phyloP scores from a whole-genome alignment of 257 asterid genomes.

The Jacaranda mimosifolia region DNA sequence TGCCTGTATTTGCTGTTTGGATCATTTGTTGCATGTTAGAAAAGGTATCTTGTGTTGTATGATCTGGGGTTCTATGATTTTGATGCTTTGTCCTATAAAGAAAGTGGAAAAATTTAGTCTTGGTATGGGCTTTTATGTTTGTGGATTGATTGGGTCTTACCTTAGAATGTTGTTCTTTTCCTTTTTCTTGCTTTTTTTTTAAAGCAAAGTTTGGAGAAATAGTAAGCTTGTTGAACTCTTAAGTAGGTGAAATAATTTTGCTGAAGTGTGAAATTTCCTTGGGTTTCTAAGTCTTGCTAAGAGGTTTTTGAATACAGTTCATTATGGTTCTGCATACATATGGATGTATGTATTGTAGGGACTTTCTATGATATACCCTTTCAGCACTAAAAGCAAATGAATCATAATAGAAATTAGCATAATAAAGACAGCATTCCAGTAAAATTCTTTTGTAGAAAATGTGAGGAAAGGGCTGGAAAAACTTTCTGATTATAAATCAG shows the following conservation, averaged over 20 bases:
- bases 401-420: not conserved
- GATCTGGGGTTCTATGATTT: not conserved
- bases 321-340: too few species aligned
- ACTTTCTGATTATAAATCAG: too few species aligned
- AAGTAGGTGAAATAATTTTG: not conserved
- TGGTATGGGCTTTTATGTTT: not conserved
- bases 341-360: too few species aligned
- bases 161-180: too few species aligned
- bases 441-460: not conserved
- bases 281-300: not conserved
- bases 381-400: too few species aligned
- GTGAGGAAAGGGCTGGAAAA: not conserved
- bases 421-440: not conserved
- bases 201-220: not conserved
- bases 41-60: not conserved
- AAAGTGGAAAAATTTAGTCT: not conserved
- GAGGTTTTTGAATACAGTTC: not conserved
- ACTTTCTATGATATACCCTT: too few species aligned
- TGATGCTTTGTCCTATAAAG: not conserved
- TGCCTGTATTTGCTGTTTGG: not conserved
- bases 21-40: not conserved
- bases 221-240: constrained; percentile 3
- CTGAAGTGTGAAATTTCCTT: not conserved
- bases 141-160: not conserved
- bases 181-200: not conserved